These are phyloP conservation scores for Taphrina wiesneri DNA, from an alignment of 1,139 yeast genomes.

Conservation along the genomic window DNA sequence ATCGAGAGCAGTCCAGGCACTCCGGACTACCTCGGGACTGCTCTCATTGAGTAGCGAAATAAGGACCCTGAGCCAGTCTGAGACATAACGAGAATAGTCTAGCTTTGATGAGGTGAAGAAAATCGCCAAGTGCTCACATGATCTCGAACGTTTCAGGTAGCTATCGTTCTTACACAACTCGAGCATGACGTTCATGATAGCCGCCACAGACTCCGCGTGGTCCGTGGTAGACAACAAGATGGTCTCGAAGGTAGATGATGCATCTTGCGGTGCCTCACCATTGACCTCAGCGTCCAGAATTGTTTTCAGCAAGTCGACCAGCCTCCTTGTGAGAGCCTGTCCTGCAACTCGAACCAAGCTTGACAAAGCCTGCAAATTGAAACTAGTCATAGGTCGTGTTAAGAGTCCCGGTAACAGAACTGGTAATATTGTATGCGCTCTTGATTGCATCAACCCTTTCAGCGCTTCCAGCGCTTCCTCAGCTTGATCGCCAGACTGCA, in stretches of 20 bases:
- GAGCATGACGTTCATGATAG: constrained; percentile 78
- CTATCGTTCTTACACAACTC: constrained; percentile 77
- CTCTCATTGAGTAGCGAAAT: constrained; percentile 73
- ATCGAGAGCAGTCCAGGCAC: constrained; percentile 67
- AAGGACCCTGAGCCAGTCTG: constrained; percentile 72
- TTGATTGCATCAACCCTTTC: constrained; percentile 87
- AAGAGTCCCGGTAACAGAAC: constrained; percentile 83
- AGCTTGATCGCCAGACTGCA: constrained; percentile 62
- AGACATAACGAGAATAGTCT: constrained; percentile 71
- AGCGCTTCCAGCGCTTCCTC: constrained; percentile 83
- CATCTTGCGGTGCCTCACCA: constrained; percentile 53
- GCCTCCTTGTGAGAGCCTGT: constrained; percentile 65
- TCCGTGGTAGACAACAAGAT: constrained; percentile 66
- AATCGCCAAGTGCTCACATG: constrained; percentile 67
- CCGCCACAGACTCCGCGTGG: constrained; percentile 79
- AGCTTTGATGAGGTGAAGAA: constrained; percentile 67
- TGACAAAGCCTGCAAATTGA: constrained; percentile 84
- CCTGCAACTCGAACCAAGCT: constrained; percentile 93
- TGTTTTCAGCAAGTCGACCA: constrained; percentile 53
- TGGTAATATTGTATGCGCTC: constrained; percentile 91
- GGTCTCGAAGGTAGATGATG: constrained; percentile 59
- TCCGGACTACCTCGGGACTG: constrained; percentile 62
- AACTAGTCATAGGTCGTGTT: constrained; percentile 75
- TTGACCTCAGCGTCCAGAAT: constrained; percentile 73
- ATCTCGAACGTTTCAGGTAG: constrained; percentile 61